Evolutionary conservation across 2,329 filamentous ascomycete genomes (phyloP).

Genomic region (Ceratocystiopsis minuta): DNA sequence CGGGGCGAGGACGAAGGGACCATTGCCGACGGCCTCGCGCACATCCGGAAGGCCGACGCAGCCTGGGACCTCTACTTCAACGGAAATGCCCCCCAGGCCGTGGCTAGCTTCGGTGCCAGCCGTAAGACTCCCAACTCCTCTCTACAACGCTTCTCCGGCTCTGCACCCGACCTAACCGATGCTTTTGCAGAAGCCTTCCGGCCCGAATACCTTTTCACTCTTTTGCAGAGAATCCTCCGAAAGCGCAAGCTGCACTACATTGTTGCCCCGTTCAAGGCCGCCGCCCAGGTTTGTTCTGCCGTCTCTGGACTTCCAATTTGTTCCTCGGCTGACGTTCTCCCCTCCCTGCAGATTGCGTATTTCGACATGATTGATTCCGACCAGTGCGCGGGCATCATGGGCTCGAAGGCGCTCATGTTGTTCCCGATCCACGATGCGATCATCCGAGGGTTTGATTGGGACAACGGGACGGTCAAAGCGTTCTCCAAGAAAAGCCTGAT

Average conservation of each 20-base stretch:
- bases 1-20: slow-evolving; percentile 56
- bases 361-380: slow-evolving; percentile 50
- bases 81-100: slow-evolving; percentile 61
- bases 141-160: neutral
- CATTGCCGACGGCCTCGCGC: slow-evolving; percentile 43
- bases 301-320: too few species aligned
- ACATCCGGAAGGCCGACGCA: slow-evolving; percentile 52
- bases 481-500: slow-evolving; percentile 53
- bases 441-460: slow-evolving; percentile 49
- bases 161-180: too few species aligned
- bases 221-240: slow-evolving; percentile 57
- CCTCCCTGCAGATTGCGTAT: slow-evolving; percentile 52
- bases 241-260: slow-evolving; percentile 55
- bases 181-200: too few species aligned
- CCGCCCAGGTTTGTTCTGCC: slow-evolving; percentile 50
- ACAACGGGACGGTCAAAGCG: slow-evolving; percentile 42
- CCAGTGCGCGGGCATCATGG: slow-evolving; percentile 62
- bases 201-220: slow-evolving; percentile 38
- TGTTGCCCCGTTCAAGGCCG: slow-evolving; percentile 74
- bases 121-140: neutral
- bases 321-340: neutral
- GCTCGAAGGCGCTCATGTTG: slow-evolving; percentile 66
- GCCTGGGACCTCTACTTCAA: slow-evolving; percentile 82
- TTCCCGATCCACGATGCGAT: slow-evolving; percentile 69
- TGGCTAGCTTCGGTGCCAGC: slow-evolving; percentile 71